Evolutionary conservation across 257 asterid species (phyloP), one percentile per base, ranked within the genome.

Genomic region (Solanum chiquidenum): DNA sequence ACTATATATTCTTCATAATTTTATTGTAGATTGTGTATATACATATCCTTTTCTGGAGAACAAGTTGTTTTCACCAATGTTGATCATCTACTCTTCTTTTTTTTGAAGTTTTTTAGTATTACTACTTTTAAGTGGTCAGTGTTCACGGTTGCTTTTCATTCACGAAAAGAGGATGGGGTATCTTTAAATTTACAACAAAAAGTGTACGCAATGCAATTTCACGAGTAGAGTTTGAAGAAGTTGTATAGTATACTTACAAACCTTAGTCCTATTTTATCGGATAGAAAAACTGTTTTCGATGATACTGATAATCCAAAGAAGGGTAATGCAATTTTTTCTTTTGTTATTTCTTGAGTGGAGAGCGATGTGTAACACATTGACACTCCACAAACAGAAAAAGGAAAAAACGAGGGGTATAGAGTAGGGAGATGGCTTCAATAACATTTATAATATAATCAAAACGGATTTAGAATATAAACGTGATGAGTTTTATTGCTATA

Each of bases 81-180:
- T 75, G 91, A 88, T 89, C 86, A 90, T 87, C 89, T 86, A 88
- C 86, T 87, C 75, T 88, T 88, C 7, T 18, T 55, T 52, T 37
- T 49, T 44, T 44, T 16, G 7, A 44, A 46, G 90, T 88, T 87
- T 89, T 89, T 90, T 91, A 92, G 92, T 91, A 55, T 7, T 55
- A 55, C 64, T 55, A 89, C 94, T 89, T 91, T 89, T 76, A 89
- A 91, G 94, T 89, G 94, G 98, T 89, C 90, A 94, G 93, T 90
- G 87, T 93, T 91, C 94, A 87, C 71, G 91, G 91, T 95, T 93
- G 94, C 94, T 94, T 91, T 93, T 88, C 94, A 90, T 91, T 92
- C 95, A 96, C 96, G 95, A 93, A 96, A 95, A 91, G 88, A 6
- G 89, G 7, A 93, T 46, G 88, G 83, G 91, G 92, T 90, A 89